Evolutionary conservation across 108 stramenopile species (phyloP).

Genomic region (Nannochloropsis oceanica): DNA sequence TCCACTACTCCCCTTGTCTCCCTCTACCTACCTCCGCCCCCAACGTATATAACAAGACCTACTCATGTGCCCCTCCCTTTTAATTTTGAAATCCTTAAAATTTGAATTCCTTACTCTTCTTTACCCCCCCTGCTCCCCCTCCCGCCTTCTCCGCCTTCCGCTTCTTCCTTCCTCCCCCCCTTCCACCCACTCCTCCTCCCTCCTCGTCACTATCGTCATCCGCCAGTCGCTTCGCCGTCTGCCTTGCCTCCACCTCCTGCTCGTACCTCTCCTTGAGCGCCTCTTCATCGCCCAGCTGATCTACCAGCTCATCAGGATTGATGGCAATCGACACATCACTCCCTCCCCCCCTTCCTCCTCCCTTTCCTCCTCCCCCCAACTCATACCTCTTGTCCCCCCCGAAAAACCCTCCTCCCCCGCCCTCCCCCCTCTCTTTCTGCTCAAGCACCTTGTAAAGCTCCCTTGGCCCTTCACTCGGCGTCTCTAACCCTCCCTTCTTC

Average conservation of each 20-base stretch:
- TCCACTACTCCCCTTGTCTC: too few species aligned
- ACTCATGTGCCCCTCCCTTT: too few species aligned
- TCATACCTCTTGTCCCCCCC: constrained; percentile 19
- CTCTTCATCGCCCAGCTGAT: neutral
- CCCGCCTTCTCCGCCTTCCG: neutral
- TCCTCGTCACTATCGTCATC: too few species aligned
- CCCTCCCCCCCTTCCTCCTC: neutral
- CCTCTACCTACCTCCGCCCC: too few species aligned
- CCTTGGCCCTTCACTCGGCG: constrained; percentile 1
- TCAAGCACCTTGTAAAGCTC: constrained; percentile 43
- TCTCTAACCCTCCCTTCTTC: neutral
- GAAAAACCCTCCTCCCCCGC: neutral
- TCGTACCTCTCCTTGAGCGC: neutral
- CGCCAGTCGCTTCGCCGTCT: too few species aligned
- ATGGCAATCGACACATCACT: constrained; percentile 30
- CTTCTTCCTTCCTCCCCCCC: neutral
- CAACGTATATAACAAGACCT: too few species aligned
- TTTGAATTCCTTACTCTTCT: too few species aligned
- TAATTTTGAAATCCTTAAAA: too few species aligned
- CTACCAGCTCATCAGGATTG: constrained; percentile 38
- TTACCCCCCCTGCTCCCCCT: neutral
- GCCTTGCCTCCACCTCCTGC: neutral
- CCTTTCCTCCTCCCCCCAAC: constrained; percentile 1
- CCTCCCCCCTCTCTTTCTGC: neutral
- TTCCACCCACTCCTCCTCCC: neutral